phyloP scores from a whole-genome alignment of 2,329 filamentous ascomycete genomes.

The Furcasterigmium furcatum region DNA sequence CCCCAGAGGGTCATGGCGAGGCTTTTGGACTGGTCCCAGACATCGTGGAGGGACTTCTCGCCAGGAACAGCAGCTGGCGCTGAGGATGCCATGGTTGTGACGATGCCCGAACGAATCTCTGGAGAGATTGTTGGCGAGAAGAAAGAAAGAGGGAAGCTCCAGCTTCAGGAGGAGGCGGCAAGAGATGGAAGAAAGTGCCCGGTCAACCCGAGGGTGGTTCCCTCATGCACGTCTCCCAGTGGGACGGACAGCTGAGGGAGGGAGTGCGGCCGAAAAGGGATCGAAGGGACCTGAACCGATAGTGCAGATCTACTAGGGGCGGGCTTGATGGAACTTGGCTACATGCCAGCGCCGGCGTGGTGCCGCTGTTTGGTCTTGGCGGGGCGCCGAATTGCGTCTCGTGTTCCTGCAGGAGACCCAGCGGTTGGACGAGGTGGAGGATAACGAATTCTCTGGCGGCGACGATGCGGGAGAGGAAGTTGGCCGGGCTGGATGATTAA shows the following conservation, averaged over 20 bases:
- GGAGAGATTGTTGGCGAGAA: background rate
- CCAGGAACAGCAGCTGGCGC: slow-evolving; percentile 1
- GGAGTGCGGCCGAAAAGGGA: background rate
- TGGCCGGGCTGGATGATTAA: too few species aligned
- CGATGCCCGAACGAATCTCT: background rate
- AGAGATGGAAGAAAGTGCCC: too few species aligned
- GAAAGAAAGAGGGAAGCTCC: background rate
- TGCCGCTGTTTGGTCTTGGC: too few species aligned
- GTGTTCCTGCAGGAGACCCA: too few species aligned
- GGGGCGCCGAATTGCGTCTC: too few species aligned
- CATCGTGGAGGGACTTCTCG: slow-evolving; percentile 15
- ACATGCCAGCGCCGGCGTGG: background rate
- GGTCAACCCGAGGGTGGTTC: too few species aligned
- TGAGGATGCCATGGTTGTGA: slow-evolving; percentile 6
- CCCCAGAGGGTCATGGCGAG: slow-evolving; percentile 23
- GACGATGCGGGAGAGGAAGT: too few species aligned
- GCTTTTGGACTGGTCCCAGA: slow-evolving; percentile 16
- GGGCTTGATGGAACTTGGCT: background rate
- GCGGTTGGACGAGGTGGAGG: too few species aligned
- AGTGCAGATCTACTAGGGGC: background rate
- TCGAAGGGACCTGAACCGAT: background rate
- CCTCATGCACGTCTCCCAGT: too few species aligned
- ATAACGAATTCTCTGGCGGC: too few species aligned
- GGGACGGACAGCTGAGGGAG: background rate
- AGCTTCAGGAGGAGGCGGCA: too few species aligned